A percentile compares a stretch with the other conserved stretches of the same genome.
Evolutionary conservation across 345 rosid species (phyloP).

Genomic region (Moricandia arvensis): DNA sequence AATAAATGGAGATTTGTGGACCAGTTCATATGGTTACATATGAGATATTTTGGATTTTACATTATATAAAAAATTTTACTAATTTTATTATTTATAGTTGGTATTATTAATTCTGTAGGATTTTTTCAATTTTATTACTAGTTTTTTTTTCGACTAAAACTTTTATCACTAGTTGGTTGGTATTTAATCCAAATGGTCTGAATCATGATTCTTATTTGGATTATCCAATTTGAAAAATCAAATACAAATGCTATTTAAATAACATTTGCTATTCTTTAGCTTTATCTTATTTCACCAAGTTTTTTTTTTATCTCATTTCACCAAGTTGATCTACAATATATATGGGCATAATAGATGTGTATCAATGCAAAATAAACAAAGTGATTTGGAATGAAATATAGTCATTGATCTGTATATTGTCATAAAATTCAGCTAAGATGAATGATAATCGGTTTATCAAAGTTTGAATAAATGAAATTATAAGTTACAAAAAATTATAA

Average conservation of each 20-base stretch:
- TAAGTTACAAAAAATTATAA: no score
- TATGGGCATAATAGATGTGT: not conserved
- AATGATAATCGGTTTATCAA: not conserved
- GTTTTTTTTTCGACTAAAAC: no score
- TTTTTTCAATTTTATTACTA: no score
- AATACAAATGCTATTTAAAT: not conserved
- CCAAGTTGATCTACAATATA: not conserved
- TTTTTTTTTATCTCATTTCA: not conserved
- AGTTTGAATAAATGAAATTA: not conserved
- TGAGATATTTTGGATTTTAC: conserved; percentile 2
- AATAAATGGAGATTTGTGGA: conserved; percentile 16
- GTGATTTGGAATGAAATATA: not conserved
- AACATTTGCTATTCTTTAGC: not conserved
- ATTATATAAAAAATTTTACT: not conserved
- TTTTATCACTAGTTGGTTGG: not conserved
- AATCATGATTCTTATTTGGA: not conserved
- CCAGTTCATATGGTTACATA: conserved; percentile 8
- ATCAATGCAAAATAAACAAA: not conserved
- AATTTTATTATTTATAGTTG: not conserved
- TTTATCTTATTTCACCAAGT: not conserved
- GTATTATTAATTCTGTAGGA: not conserved
- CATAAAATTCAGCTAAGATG: not conserved
- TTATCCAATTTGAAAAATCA: not conserved
- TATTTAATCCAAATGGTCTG: not conserved
- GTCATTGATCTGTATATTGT: not conserved